Conservation (phyloP, 805 yeast species). For the Ogataea wickerhamii region DNA sequence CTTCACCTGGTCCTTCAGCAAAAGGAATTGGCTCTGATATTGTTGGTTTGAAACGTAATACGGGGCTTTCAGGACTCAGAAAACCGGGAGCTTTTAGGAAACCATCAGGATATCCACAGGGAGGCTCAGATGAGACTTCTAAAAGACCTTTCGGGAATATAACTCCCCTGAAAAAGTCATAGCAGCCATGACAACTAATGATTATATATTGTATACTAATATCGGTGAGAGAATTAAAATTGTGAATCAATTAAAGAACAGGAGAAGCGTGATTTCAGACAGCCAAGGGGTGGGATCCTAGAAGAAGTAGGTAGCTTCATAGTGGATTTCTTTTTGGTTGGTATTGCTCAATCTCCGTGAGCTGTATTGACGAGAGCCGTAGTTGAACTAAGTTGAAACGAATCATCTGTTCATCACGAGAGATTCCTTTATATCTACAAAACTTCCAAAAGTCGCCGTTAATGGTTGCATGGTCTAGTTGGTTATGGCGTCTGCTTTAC, state of each 20-base stretch:
- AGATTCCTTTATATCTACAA: no score
- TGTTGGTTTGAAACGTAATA: background rate
- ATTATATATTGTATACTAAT: background rate
- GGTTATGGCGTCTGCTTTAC: constrained; percentile 99
- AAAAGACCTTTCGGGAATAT: constrained; percentile 21
- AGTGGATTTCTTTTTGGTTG: no score
- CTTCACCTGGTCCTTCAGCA: constrained; percentile 10
- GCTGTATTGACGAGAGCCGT: no score
- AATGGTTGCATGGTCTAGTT: constrained; percentile 95
- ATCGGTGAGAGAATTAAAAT: no score
- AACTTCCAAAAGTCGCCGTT: constrained; percentile 1
- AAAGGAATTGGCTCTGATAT: constrained; percentile 10
- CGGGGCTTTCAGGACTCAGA: constrained; percentile 21
- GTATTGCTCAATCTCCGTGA: no score
- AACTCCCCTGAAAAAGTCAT: constrained; percentile 7
- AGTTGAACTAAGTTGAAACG: no score
- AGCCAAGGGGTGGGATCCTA: no score
- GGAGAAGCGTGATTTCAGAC: no score
- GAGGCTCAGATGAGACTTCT: constrained; percentile 1
- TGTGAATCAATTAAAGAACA: no score
- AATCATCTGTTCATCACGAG: no score
- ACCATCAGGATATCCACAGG: constrained; percentile 23
- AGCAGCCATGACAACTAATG: background rate
- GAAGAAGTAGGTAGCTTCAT: no score
- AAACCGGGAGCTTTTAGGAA: constrained; percentile 34